Percentiles rank a stretch among this genome's conserved stretches.
These are phyloP conservation scores for Pseudotsuga menziesii DNA, from an alignment of 75 land plant species.

Conservation along the genomic window DNA sequence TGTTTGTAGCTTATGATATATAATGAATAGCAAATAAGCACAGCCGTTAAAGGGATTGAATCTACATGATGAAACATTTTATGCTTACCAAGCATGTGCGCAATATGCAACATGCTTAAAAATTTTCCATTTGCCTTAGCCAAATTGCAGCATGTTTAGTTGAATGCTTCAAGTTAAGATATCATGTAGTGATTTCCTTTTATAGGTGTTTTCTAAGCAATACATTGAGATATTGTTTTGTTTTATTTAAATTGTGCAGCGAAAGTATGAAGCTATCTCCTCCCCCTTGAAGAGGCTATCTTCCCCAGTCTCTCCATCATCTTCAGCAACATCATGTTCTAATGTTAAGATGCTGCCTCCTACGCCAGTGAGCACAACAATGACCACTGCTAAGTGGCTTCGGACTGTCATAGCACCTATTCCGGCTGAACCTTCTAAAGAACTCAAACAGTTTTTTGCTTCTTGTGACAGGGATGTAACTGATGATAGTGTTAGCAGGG, in stretches of 20 bases:
- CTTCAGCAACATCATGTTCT: slow-evolving; percentile 13
- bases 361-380: slow-evolving; percentile 37
- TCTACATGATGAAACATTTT: too few relatives aligned
- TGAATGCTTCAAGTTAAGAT: too few relatives aligned
- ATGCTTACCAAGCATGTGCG: too few relatives aligned
- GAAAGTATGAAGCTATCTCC: slow-evolving; percentile 25
- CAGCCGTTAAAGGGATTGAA: too few relatives aligned
- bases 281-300: slow-evolving; percentile 17
- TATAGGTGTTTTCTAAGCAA: too few relatives aligned
- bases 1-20: too few relatives aligned
- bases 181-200: too few relatives aligned
- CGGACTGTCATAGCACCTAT: slow-evolving; percentile 35
- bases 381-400: slow-evolving; percentile 46
- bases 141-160: too few relatives aligned
- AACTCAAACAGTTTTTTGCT: slow-evolving; percentile 22
- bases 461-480: slow-evolving; percentile 38
- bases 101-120: too few relatives aligned
- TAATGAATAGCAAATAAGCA: too few relatives aligned
- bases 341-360: slow-evolving; percentile 34
- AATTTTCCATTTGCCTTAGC: too few relatives aligned
- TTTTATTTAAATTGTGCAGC: slow-evolving; percentile 12
- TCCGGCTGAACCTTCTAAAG: slow-evolving; percentile 29
- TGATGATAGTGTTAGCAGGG: slow-evolving; percentile 29
- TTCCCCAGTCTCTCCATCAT: slow-evolving; percentile 23
- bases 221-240: not conserved